A percentile compares a stretch with the other conserved stretches of the same genome.
Evolutionary conservation across 1,284 basidiomycete species (phyloP).

Genomic region (Trametes polyzona): DNA sequence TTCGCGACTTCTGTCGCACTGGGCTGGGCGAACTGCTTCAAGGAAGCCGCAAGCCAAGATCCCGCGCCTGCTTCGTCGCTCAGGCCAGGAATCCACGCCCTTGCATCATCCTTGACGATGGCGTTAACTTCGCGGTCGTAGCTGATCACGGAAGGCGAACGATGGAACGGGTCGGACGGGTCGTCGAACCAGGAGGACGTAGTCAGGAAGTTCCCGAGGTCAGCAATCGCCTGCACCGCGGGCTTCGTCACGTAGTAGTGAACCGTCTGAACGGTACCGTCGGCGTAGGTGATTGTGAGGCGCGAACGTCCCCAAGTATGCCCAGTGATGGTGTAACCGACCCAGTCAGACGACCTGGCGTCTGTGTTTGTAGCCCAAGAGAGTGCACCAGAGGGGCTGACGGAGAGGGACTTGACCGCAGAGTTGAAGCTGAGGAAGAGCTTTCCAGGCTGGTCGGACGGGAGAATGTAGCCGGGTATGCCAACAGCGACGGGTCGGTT

Average conservation of each 20-base stretch:
- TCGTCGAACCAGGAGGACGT: slow-evolving; percentile 59
- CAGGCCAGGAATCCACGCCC: slow-evolving; percentile 61
- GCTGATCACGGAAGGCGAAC: slow-evolving; percentile 60
- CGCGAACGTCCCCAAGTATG: slow-evolving; percentile 54
- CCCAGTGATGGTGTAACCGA: slow-evolving; percentile 52
- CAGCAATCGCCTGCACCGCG: slow-evolving; percentile 48
- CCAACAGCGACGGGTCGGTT: slow-evolving; percentile 55
- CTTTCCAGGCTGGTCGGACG: slow-evolving; percentile 53
- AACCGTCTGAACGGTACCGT: slow-evolving; percentile 56
- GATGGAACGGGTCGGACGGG: slow-evolving; percentile 53
- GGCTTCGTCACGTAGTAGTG: slow-evolving; percentile 57
- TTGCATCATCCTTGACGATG: slow-evolving; percentile 47
- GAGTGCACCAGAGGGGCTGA: slow-evolving; percentile 52
- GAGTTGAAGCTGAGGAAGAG: slow-evolving; percentile 54
- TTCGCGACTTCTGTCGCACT: slow-evolving; percentile 55
- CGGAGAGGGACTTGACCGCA: slow-evolving; percentile 45
- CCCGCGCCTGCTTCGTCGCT: slow-evolving; percentile 64
- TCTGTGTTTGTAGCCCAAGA: slow-evolving; percentile 51
- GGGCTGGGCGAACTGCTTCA: slow-evolving; percentile 61
- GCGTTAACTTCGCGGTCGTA: slow-evolving; percentile 58
- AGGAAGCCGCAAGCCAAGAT: slow-evolving; percentile 58
- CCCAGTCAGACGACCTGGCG: slow-evolving; percentile 46
- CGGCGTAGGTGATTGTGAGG: slow-evolving; percentile 52
- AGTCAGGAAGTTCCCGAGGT: slow-evolving; percentile 60
- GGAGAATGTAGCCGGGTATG: slow-evolving; percentile 58